Base-by-base conservation (phyloP, 2,329 filamentous ascomycete species). In the Onygenales sp. region DNA sequence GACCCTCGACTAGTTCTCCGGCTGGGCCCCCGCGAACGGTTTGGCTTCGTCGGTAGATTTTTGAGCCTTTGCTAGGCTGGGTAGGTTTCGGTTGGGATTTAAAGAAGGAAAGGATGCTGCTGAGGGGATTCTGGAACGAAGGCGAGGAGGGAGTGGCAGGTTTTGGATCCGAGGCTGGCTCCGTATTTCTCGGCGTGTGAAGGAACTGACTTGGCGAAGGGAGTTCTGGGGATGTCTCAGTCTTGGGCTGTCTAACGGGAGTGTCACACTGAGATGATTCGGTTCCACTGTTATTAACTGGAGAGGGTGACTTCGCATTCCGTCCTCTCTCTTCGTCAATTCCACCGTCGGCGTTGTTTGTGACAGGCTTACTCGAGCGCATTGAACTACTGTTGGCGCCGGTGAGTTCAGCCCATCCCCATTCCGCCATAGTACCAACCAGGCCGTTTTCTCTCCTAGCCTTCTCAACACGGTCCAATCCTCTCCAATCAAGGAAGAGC, bases 401-500 rank as follows among this genome's bases (percentile, higher is more conserved):
- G 1, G 89, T 96, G 54, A 98, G 73, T 69, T 98, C 93, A 7
- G 89, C 88, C 87, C 91, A 96, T 2, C 93, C 92, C 78, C 92
- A 96, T 53, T 88, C 89, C 33, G 93, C 89, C 58, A 97, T 84
- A 0, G 91, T 95, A 51, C 94, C 91, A 39, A 98, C 88, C 32
- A 97, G 75, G 0, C 92, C 92, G 56, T 91, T 95, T 66, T 95
- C 92, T 66, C 93, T 78, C 21, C 92, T 82, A 9, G 93, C 92
- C 70, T 98, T 98, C 60, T 97, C 90, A 1, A 98, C 93, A 41
- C 89, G 85, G 5, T 87, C 92, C 3, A 98, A 75, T 0, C 93
- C 93, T 70, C 91, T 87, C 93, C 93, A 98, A 66, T 98, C 93
- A 1, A 98, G 75, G 64, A 98, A 98, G 5, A 98, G 73, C n/a